A percentile compares a stretch with the other conserved stretches of the same genome.
These are phyloP conservation scores for Aspergillus amoenus DNA, from an alignment of 2,329 filamentous ascomycete species.

Conservation along the genomic window DNA sequence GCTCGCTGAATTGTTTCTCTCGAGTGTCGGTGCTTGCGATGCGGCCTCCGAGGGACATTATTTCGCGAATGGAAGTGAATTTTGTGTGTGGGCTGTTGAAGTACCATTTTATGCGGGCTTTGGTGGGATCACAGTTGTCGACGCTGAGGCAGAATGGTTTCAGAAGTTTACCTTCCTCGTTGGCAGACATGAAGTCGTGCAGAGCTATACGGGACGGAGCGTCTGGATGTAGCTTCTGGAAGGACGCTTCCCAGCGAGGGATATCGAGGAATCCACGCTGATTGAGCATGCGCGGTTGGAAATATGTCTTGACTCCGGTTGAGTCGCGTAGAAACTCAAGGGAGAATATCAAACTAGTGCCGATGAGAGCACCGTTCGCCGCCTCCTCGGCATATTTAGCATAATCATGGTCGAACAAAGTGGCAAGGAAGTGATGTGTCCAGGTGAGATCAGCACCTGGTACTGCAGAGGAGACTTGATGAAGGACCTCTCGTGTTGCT, in stretches of 20 bases:
- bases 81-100: constrained; percentile 8
- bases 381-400: neutral
- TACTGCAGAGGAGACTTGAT: neutral
- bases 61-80: constrained; percentile 5
- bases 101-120: constrained; percentile 8
- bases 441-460: neutral
- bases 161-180: constrained; percentile 1
- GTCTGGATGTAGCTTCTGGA: constrained; percentile 1
- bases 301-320: constrained; percentile 4
- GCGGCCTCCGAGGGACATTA: constrained; percentile 5
- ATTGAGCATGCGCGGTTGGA: constrained; percentile 6
- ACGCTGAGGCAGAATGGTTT: constrained; percentile 9
- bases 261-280: neutral
- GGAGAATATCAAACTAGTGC: constrained; percentile 3
- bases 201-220: neutral
- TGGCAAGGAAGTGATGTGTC: constrained; percentile 8
- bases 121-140: constrained; percentile 6
- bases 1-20: neutral
- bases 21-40: neutral
- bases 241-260: constrained; percentile 3
- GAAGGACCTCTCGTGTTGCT: neutral
- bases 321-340: constrained; percentile 2
- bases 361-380: neutral
- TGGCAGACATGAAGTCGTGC: neutral
- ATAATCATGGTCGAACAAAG: constrained; percentile 8